Percentiles rank a stretch among this genome's conserved stretches.
These are phyloP conservation scores for Nakazawaea ishiwadae DNA, from an alignment of 805 yeast species.

Conservation along the genomic window DNA sequence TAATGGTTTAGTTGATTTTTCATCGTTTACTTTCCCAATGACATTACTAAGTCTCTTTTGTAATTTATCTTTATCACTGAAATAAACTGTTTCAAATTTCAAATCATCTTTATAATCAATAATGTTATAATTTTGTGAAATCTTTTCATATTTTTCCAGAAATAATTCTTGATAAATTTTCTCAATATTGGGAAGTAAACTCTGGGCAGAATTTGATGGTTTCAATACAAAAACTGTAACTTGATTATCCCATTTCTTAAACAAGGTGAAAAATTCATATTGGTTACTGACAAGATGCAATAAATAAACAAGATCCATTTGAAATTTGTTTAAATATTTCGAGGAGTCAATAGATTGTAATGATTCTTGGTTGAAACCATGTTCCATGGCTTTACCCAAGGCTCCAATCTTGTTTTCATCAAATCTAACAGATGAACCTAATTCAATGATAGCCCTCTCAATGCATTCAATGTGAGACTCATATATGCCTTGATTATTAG, in stretches of 20 bases:
- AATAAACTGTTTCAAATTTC: constrained; percentile 51
- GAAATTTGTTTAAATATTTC: constrained; percentile 50
- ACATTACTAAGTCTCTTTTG: constrained; percentile 53
- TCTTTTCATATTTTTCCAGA: constrained; percentile 38
- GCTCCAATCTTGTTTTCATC: constrained; percentile 74
- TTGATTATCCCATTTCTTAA: constrained; percentile 54
- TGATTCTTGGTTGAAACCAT: constrained; percentile 72
- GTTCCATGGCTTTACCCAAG: constrained; percentile 77
- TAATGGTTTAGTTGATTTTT: constrained; percentile 59
- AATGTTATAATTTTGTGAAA: constrained; percentile 36
- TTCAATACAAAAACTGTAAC: constrained; percentile 56
- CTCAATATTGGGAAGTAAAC: constrained; percentile 49
- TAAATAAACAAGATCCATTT: constrained; percentile 56
- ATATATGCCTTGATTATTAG: constrained; percentile 62
- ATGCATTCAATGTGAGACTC: constrained; percentile 66
- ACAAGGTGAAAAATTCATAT: constrained; percentile 67
- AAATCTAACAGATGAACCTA: constrained; percentile 72
- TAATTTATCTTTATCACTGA: constrained; percentile 49
- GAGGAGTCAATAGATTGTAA: constrained; percentile 40
- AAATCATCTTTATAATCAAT: constrained; percentile 50
- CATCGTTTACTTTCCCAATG: constrained; percentile 55
- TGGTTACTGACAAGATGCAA: constrained; percentile 69
- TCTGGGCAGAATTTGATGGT: constrained; percentile 66
- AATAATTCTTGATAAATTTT: constrained; percentile 53
- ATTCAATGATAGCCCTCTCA: constrained; percentile 72